Evolutionary conservation across 495 filamentous ascomycete species (phyloP).

Genomic region (Friedmanniomyces simplex): DNA sequence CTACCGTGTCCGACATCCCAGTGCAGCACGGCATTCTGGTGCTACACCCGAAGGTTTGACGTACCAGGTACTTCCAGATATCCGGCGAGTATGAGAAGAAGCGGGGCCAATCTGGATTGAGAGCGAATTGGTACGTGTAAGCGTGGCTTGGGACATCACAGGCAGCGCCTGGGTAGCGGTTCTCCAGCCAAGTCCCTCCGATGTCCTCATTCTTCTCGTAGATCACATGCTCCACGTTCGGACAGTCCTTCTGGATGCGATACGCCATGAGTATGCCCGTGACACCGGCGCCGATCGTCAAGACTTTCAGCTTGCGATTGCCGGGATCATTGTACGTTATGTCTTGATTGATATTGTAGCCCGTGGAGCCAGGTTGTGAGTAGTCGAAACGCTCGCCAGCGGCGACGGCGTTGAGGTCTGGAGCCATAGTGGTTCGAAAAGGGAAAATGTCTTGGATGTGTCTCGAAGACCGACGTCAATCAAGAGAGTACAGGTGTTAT

Average conservation of each 20-base stretch:
- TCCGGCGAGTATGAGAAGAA: conserved; percentile 30
- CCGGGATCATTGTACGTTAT: conserved; percentile 24
- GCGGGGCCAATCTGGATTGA: conserved; percentile 34
- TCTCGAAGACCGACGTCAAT: not conserved
- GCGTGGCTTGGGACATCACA: conserved; percentile 30
- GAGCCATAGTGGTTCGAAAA: conserved; percentile 18
- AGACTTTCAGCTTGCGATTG: conserved; percentile 25
- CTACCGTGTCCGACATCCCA: too few species aligned
- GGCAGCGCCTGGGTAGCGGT: conserved; percentile 25
- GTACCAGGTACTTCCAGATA: conserved; percentile 32
- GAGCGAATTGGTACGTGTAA: conserved; percentile 34
- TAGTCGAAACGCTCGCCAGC: conserved; percentile 26
- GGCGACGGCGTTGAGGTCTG: conserved; percentile 26
- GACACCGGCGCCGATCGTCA: conserved; percentile 30
- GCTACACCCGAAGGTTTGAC: too few species aligned
- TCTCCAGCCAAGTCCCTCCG: conserved; percentile 27
- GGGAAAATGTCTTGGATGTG: not conserved
- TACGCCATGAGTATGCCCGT: conserved; percentile 32
- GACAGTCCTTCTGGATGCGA: conserved; percentile 28
- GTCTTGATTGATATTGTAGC: conserved; percentile 26
- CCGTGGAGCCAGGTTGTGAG: conserved; percentile 27
- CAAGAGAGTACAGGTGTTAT: not conserved
- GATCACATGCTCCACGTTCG: conserved; percentile 31
- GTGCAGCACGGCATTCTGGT: too few species aligned
- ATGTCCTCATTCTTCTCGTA: conserved; percentile 33